Evolutionary conservation across 495 filamentous ascomycete species (phyloP), one percentile per base, ranked within the genome.

Genomic region (Trypethelium eluteriae): DNA sequence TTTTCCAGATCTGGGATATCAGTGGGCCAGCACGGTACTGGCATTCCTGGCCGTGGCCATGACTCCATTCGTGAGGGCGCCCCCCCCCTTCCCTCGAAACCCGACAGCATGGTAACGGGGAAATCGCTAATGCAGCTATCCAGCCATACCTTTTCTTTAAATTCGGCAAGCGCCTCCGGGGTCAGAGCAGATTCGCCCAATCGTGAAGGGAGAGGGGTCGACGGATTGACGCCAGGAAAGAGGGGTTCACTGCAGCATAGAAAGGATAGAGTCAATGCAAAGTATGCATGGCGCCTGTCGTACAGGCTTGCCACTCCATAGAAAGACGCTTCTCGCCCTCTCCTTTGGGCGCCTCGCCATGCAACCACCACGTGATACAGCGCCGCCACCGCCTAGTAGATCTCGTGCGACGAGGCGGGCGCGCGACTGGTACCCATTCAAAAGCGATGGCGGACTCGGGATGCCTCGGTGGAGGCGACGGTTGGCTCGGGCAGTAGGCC

Each of bases 21-120:
- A 79, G 65, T 79, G 78, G 78, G 78, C 78, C 56, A 73, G 72
- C 12, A 72, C 70, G 6, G n/a, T 79, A 39, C 75, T 80, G 10
- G 78, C 72, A 34, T 80, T 79, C 70, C 68, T 80, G 50, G 73
- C 76, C 38, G 64, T 80, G 38, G 78, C 73, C 38, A 75, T 80
- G 77, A 69, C 76, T 16, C 78, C 74, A 14, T 73, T 39, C 77
- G 77, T 80, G 71, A 71, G 77, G 67, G 41, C 39, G 62, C 41
- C 47, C 18, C 57, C 57, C 25, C 25, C 25, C 1, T 25, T 25
- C 25, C 25, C 25, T 25, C 25, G 25, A 39, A 46, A 57, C 49
- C 65, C 65, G 39, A 62, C 63, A 64, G 41, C 38, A 50, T 57
- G 68, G 68, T 32, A 47, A 11, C 11, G 53, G 36, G 16, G n/a